Evolutionary conservation across 768 basidiomycete genomes (phyloP).

Genomic region (Russula vinacea): DNA sequence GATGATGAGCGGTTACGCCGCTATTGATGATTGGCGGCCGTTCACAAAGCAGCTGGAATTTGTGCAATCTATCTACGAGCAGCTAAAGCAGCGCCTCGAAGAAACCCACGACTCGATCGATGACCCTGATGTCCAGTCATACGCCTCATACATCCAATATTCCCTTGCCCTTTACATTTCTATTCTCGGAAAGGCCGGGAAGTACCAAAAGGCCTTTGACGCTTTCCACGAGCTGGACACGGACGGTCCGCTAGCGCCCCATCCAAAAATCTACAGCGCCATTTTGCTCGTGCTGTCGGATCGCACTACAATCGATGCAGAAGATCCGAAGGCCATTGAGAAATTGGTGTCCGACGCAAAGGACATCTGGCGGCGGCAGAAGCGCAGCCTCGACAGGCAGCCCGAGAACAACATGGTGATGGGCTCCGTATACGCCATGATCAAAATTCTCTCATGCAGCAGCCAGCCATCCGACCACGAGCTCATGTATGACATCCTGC

Average conservation of each 20-base stretch:
- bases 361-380: constrained; percentile 65
- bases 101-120: constrained; percentile 48
- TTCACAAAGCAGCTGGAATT: constrained; percentile 60
- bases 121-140: constrained; percentile 44
- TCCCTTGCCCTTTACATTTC: constrained; percentile 63
- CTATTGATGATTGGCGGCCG: constrained; percentile 57
- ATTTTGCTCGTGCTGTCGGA: constrained; percentile 54
- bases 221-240: constrained; percentile 65
- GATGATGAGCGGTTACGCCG: constrained; percentile 61
- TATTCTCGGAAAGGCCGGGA: constrained; percentile 57
- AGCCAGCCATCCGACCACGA: constrained; percentile 51
- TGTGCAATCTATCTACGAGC: constrained; percentile 57
- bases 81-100: constrained; percentile 51
- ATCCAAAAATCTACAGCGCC: constrained; percentile 58
- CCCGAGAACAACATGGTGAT: constrained; percentile 52
- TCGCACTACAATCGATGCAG: constrained; percentile 26
- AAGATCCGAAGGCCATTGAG: constrained; percentile 23
- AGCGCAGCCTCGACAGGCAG: constrained; percentile 48
- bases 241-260: constrained; percentile 60
- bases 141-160: constrained; percentile 7
- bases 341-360: constrained; percentile 52
- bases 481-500: constrained; percentile 62
- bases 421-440: constrained; percentile 48
- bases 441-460: constrained; percentile 57
- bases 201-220: constrained; percentile 68